Evolutionary conservation across 2,329 filamentous ascomycete species (phyloP), one percentile per base, ranked within the genome.

Genomic region (Monilinia laxa): DNA sequence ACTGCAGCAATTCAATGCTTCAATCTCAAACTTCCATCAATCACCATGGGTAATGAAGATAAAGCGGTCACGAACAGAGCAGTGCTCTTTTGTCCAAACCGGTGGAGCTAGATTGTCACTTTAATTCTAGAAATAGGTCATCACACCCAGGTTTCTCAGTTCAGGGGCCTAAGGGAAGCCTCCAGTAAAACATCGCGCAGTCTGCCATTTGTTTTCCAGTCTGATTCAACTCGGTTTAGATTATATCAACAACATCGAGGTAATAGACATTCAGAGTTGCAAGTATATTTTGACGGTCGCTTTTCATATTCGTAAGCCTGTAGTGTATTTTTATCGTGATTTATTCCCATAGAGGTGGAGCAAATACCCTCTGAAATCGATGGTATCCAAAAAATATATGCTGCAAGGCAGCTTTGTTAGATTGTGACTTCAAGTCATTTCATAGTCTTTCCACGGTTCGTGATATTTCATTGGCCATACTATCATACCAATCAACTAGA

Each of bases 71-170:
- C 3, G 10, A 51, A 28, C 12, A 51, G 58, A 38, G 58, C 35
- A 60, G 31, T 60, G 4, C 58, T 60, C 58, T 51, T 60, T 14
- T 51, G 23, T 38, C 31, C 45, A 20, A 38, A 25, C 20, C 23
- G 25, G 25, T 14, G n/a, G 7, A 38, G n/a, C 16, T 25, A 38
- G 45, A 18, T 40, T 3, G 12, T 38, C 58, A 51, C n/a, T 9
- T 14, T 38, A 55, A n/a, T 12, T 38, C 14, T 60, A 31, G n/a
- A 31, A 18, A 51, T 9, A 25, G 31, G n/a, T 25, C 58, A 49
- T 31, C 28, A 35, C 42, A 35, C 31, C 31, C 31, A 35, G 16
- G 14, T 1, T 18, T 51, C n/a, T 51, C 5, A 6, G 5, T 25
- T 1, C 3, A 60, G 4, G 25, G 58, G n/a, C 2, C 2, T 20